Evolutionary conservation across 2,329 filamentous ascomycete species (phyloP), one percentile per base, ranked within the genome.

Genomic region (Alternaria brassicicola): DNA sequence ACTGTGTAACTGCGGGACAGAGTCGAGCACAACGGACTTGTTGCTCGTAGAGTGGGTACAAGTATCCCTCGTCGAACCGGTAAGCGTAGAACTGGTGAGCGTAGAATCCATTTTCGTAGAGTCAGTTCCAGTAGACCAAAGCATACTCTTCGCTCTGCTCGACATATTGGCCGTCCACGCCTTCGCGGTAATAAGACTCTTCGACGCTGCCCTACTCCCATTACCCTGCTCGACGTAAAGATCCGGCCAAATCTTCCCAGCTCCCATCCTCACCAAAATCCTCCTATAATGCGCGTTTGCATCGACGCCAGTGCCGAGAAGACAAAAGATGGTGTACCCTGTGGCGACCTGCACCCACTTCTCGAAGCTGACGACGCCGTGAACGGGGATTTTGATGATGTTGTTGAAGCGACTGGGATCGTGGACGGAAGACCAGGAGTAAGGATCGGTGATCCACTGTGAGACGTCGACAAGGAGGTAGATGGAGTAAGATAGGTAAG

Each of bases 241-340:
- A 5, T 66, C 68, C 0, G 74, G 73, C 50, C 75, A 76, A 5
- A 74, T 23, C 33, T 61, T 71, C 10, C 75, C 75, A 4, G 74
- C 45, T 0, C 73, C 74, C 0, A 75, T 12, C 1, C 48, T 41
- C 7, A 71, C 61, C 2, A 74, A 47, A 38, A 71, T 63, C 2
- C 59, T 64, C 52, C 67, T 72, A 60, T 76, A 76, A 2, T 67
- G 64, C 12, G 68, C 72, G 42, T 69, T 56, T 0, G 87, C 87
- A 66, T 90, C 88, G 25, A 78, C 79, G 28, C 88, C 88, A 15
- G 87, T 82, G 8, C 88, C 88, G 63, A 89, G 89, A 66, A 88
- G 84, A n/a, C 84, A 51, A 68, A 90, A 90, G 12, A 86, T 75
- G 25, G 87, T 57, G 57, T 84, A 81, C 0, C 84, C 85, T 3